phyloP scores from a whole-genome alignment of 2,329 filamentous ascomycete species.

The Pestalotiopsis sp. region DNA sequence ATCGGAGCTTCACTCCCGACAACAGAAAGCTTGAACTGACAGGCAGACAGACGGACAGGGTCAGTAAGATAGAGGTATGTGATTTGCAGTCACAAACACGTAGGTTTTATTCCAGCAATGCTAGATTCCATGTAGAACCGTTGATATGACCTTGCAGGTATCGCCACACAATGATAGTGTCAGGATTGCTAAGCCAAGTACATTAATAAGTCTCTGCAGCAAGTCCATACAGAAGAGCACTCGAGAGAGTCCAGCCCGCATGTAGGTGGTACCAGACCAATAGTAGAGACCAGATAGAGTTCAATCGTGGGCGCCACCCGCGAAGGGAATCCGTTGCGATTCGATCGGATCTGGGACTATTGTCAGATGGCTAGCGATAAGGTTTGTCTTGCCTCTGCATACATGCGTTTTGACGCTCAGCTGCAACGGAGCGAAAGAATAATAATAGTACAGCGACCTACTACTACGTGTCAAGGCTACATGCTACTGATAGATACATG shows the following conservation, averaged over 20 bases:
- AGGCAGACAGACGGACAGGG: too few species aligned
- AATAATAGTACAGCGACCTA: not conserved
- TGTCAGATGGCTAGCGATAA: slow-evolving; percentile 1
- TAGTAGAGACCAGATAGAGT: not conserved
- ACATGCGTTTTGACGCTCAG: not conserved
- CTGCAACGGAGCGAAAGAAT: not conserved
- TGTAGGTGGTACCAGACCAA: not conserved
- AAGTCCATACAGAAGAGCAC: not conserved
- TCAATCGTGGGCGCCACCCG: slow-evolving; percentile 1
- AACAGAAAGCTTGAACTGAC: too few species aligned
- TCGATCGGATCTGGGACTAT: slow-evolving; percentile 6
- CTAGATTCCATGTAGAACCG: too few species aligned
- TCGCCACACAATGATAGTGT: too few species aligned
- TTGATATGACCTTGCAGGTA: too few species aligned
- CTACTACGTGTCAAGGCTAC: not conserved
- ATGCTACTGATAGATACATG: not conserved
- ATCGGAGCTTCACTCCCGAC: too few species aligned
- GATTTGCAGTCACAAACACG: too few species aligned
- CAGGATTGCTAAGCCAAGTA: too few species aligned
- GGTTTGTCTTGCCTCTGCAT: not conserved
- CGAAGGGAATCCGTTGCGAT: slow-evolving; percentile 1
- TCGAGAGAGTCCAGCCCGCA: not conserved
- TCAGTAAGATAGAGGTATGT: too few species aligned
- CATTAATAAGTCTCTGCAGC: not conserved
- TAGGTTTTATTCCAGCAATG: too few species aligned